Evolutionary conservation across 2,329 filamentous ascomycete species (phyloP), one percentile per base, ranked within the genome.

Genomic region (Fusarium sp.): DNA sequence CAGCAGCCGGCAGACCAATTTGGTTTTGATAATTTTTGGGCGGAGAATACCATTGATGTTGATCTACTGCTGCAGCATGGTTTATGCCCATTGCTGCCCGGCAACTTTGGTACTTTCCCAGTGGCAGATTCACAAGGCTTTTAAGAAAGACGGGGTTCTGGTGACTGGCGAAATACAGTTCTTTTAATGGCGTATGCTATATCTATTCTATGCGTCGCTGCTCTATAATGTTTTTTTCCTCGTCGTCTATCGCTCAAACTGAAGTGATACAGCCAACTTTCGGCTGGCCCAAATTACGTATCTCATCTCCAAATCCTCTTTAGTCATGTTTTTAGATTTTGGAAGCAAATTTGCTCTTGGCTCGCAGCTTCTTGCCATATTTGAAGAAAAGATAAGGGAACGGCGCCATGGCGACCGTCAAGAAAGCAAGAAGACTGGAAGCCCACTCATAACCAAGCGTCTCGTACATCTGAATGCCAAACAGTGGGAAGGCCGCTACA

Each of bases 331-430:
- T 23, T 23, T 63, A 69, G 10, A 61, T 44, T 1, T 61, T 29
- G 1, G 61, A 55, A 8, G 73, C 70, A 19, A 75, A 75, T 23
- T 38, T 71, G 45, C 73, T 75, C 62, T 67, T 75, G 4, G 56
- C 56, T 31, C 73, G 60, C 18, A 75, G 19, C 1, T 33, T 48
- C 45, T 64, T 75, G 21, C 73, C 73, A 21, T 76, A 73, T 25
- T 54, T 71, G 25, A 76, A 76, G 63, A 76, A 76, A 0, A 76
- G 37, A 52, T 59, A 75, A 4, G 73, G 73, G 4, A 75, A 70
- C 5, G 73, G 73, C 5, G 66, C 70, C 73, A 75, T 74, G 0
- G 52, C 62, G 4, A 73, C 27, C 7, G 73, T 76, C 15, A 75
- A 19, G 10, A 76, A 74, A 1, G 70, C 73, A 5, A 75, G 58